A percentile compares a stretch with the other conserved stretches of the same genome.
Conservation (phyloP, 2,329 filamentous ascomycete genomes). For the Talaromyces sp. region DNA sequence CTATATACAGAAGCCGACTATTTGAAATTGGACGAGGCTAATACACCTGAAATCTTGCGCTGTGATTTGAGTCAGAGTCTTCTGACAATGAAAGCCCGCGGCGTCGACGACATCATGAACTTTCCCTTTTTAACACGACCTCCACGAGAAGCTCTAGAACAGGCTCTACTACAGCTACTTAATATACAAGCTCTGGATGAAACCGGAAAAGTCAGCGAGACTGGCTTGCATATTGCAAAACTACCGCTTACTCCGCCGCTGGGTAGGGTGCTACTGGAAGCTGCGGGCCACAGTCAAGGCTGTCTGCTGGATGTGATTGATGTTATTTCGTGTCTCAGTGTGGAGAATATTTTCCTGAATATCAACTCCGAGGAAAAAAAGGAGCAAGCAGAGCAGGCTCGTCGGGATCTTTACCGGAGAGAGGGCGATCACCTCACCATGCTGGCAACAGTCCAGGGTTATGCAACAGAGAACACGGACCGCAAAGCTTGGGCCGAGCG, state of each 20-base stretch:
- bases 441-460: slow-evolving; percentile 54
- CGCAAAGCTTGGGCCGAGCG: slow-evolving; percentile 55
- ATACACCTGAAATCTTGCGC: slow-evolving; percentile 81
- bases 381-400: slow-evolving; percentile 51
- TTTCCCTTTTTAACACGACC: slow-evolving; percentile 86
- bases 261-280: slow-evolving; percentile 75
- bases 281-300: slow-evolving; percentile 61
- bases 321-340: slow-evolving; percentile 63
- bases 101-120: slow-evolving; percentile 69
- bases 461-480: slow-evolving; percentile 52
- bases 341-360: slow-evolving; percentile 59
- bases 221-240: slow-evolving; percentile 70
- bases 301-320: slow-evolving; percentile 82
- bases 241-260: slow-evolving; percentile 78
- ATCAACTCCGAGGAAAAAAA: slow-evolving; percentile 55
- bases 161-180: slow-evolving; percentile 73
- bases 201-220: slow-evolving; percentile 64
- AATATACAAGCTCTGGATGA: slow-evolving; percentile 70
- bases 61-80: slow-evolving; percentile 83
- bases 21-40: slow-evolving; percentile 61
- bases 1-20: slow-evolving; percentile 81
- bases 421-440: slow-evolving; percentile 61
- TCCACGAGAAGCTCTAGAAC: slow-evolving; percentile 69
- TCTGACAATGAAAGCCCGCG: slow-evolving; percentile 87
- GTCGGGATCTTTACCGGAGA: slow-evolving; percentile 51